Evolutionary conservation across 1,284 basidiomycete species (phyloP), one percentile per base, ranked within the genome.

Genomic region (Ustilago trichophora): DNA sequence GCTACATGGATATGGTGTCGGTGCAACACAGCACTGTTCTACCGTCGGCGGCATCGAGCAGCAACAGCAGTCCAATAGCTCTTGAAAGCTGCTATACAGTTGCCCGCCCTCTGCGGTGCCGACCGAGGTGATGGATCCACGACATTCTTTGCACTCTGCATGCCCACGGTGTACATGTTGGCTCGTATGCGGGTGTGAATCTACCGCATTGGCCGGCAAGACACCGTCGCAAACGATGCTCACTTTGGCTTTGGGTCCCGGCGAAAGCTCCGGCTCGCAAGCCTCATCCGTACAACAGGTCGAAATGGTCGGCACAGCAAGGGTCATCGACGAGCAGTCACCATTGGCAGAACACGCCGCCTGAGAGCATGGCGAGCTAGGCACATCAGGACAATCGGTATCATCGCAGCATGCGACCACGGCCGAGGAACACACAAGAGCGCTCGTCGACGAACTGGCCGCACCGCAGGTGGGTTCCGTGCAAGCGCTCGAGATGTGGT

Each of bases 41-140:
- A 52, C 38, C 12, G 46, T 49, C 3, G 67, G 52, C n/a, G 60
- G 51, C 42, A 65, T 60, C 3, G 60, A 59, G 33, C 67, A 70
- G 43, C 67, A 70, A 32, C 67, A 70, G 35, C 62, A 70, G 24
- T 70, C 67, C 25, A 70, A 46, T 3, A 70, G 57, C 44, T 70
- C 67, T 16, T 70, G 67, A 16, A 70, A 70, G 47, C 67, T 70
- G 54, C 62, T 54, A 32, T 65, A 70, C 18, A 65, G 22, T 15
- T 47, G 54, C 4, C 62, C 67, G 13, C 43, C 44, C 15, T 49
- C 52, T 15, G 51, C 38, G 16, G 50, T 53, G 5, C 41, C 41
- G 11, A 44, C 35, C 5, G 42, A 47, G 1, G 24, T 32, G 19
- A 50, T 44, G 15, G 66, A 62, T 6, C 65, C 65, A 10, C 57